These are phyloP conservation scores for Exophiala xenobiotica DNA, from an alignment of 2,329 filamentous ascomycete genomes.

Conservation along the genomic window DNA sequence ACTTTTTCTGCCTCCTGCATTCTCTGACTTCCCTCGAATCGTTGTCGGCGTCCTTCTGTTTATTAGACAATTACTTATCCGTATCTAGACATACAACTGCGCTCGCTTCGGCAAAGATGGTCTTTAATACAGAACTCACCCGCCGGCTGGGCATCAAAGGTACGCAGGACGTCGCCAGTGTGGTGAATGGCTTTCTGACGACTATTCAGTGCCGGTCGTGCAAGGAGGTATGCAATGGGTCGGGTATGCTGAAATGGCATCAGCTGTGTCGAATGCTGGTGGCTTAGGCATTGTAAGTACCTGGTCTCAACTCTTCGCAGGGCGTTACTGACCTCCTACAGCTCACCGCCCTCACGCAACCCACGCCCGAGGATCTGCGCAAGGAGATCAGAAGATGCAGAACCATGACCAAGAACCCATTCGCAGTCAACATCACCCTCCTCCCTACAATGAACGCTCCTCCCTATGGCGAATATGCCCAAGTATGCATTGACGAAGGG, in stretches of 20 bases:
- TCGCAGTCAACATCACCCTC: slow-evolving; percentile 93
- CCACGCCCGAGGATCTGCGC: slow-evolving; percentile 84
- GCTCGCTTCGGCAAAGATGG: slow-evolving; percentile 46
- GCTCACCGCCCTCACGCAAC: slow-evolving; percentile 73
- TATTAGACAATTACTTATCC: too few relatives aligned
- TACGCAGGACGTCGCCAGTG: slow-evolving; percentile 27
- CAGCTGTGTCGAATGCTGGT: slow-evolving; percentile 54
- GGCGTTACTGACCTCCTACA: slow-evolving; percentile 26
- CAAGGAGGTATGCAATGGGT: slow-evolving; percentile 59
- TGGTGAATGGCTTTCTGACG: slow-evolving; percentile 6
- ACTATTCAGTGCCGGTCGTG: slow-evolving; percentile 46
- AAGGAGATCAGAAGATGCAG: slow-evolving; percentile 88
- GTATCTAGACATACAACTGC: too few relatives aligned
- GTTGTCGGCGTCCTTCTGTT: too few relatives aligned
- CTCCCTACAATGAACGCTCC: slow-evolving; percentile 86
- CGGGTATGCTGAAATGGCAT: slow-evolving; percentile 53
- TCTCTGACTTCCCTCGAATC: too few relatives aligned
- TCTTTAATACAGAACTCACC: slow-evolving; percentile 64
- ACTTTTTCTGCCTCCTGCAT: too few relatives aligned
- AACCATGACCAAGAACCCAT: slow-evolving; percentile 62
- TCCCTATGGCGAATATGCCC: slow-evolving; percentile 88
- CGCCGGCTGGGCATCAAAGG: slow-evolving; percentile 56
- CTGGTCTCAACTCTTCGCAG: background rate
- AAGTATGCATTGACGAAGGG: slow-evolving; percentile 90
- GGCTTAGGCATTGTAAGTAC: slow-evolving; percentile 50